These are phyloP conservation scores for Pichia manshurica DNA, from an alignment of 805 yeast species.

Conservation along the genomic window DNA sequence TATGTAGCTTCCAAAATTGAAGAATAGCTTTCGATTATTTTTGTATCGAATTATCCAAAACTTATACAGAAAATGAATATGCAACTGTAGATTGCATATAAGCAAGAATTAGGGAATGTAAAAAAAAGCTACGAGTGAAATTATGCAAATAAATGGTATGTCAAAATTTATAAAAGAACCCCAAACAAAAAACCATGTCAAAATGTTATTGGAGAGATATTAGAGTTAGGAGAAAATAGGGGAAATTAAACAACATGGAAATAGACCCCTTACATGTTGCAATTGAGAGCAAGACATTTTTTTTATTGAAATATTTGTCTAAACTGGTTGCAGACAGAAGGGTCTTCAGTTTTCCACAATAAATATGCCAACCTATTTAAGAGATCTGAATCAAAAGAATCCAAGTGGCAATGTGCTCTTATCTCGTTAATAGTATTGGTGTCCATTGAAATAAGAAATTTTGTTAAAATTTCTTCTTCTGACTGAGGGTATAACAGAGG, in stretches of 20 bases:
- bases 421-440: background rate
- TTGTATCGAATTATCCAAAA: background rate
- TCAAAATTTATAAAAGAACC: no score
- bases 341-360: conserved; percentile 11
- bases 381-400: background rate
- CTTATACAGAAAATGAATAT: background rate
- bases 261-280: no score
- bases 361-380: conserved; percentile 3
- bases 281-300: background rate
- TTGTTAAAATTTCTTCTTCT: background rate
- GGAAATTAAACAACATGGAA: no score
- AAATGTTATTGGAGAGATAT: background rate
- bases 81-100: no score
- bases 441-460: background rate
- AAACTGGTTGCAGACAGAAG: background rate
- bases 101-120: no score
- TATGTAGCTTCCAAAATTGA: no score
- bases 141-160: no score
- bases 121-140: no score
- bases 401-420: background rate
- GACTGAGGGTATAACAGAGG: background rate
- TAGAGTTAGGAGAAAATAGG: background rate
- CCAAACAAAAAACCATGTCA: no score
- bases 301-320: conserved; percentile 2
- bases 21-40: no score